A percentile compares a stretch with the other conserved stretches of the same genome.
These are phyloP conservation scores for Candida dubliniensis DNA, from an alignment of 1,139 yeast genomes.

Conservation along the genomic window DNA sequence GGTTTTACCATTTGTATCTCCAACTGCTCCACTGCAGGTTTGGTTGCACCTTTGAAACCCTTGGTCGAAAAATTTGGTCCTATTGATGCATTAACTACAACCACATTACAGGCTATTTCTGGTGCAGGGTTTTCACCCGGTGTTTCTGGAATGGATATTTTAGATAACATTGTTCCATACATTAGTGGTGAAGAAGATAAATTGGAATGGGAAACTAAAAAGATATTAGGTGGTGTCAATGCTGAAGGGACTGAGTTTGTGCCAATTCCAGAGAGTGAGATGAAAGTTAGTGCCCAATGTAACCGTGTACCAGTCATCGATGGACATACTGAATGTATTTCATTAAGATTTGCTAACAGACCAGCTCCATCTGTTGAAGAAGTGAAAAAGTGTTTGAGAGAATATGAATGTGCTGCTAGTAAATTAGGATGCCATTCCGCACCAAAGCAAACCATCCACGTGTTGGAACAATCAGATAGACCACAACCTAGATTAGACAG, in stretches of 20 bases:
- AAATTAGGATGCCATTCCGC: slow-evolving; percentile 83
- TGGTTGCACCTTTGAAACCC: slow-evolving; percentile 95
- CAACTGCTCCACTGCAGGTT: slow-evolving; percentile 97
- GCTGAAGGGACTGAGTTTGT: slow-evolving; percentile 57
- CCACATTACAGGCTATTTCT: slow-evolving; percentile 95
- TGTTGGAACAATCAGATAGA: slow-evolving; percentile 85
- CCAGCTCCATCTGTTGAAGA: slow-evolving; percentile 85
- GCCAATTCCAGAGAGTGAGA: slow-evolving; percentile 64
- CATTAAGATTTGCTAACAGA: slow-evolving; percentile 76
- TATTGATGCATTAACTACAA: slow-evolving; percentile 78
- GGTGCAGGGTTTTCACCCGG: slow-evolving; percentile 99
- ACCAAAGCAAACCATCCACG: slow-evolving; percentile 89
- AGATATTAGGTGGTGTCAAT: slow-evolving; percentile 73
- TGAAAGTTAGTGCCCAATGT: slow-evolving; percentile 93
- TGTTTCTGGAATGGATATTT: slow-evolving; percentile 89
- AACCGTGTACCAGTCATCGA: slow-evolving; percentile 96
- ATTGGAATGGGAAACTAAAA: slow-evolving; percentile 97
- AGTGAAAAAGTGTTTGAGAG: slow-evolving; percentile 66
- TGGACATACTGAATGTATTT: slow-evolving; percentile 96
- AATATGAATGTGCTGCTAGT: slow-evolving; percentile 83
- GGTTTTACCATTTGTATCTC: slow-evolving; percentile 95
- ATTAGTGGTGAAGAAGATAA: slow-evolving; percentile 98
- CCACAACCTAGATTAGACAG: slow-evolving; percentile 99
- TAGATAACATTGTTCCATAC: slow-evolving; percentile 92
- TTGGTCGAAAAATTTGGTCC: slow-evolving; percentile 88